These are phyloP conservation scores for Kwoniella pini DNA, from an alignment of 768 basidiomycete species.

Conservation along the genomic window DNA sequence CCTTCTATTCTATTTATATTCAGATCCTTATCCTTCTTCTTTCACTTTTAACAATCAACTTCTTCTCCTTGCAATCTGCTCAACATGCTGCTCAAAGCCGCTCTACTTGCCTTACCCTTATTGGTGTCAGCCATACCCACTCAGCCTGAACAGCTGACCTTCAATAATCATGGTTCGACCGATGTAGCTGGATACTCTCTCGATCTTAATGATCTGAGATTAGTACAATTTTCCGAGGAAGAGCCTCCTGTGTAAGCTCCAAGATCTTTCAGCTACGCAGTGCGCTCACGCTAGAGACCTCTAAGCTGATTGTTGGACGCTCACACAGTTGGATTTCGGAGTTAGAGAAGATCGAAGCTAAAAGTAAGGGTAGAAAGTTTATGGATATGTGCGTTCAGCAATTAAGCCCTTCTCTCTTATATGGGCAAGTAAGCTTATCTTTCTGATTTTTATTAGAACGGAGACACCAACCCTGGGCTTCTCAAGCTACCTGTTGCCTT, in stretches of 20 bases:
- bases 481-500: slow-evolving; percentile 42
- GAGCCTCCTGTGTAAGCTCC: slow-evolving; percentile 60
- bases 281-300: too few species aligned
- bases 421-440: background rate
- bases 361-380: slow-evolving; percentile 75
- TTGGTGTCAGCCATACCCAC: slow-evolving; percentile 34
- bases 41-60: background rate
- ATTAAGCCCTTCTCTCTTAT: background rate
- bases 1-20: background rate
- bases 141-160: slow-evolving; percentile 23
- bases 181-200: slow-evolving; percentile 66
- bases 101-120: slow-evolving; percentile 34
- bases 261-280: background rate
- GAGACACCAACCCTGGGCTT: slow-evolving; percentile 62
- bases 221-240: slow-evolving; percentile 71
- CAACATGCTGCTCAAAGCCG: slow-evolving; percentile 37
- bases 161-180: slow-evolving; percentile 10
- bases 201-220: slow-evolving; percentile 69
- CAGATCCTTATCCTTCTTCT: slow-evolving; percentile 1
- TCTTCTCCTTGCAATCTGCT: slow-evolving; percentile 2
- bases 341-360: slow-evolving; percentile 83
- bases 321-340: slow-evolving; percentile 69
- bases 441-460: slow-evolving; percentile 63
- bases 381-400: slow-evolving; percentile 66
- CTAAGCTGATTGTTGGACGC: background rate